Base-by-base conservation (phyloP, 2,329 filamentous ascomycete genomes). In the Ophiostoma pallidulum region DNA sequence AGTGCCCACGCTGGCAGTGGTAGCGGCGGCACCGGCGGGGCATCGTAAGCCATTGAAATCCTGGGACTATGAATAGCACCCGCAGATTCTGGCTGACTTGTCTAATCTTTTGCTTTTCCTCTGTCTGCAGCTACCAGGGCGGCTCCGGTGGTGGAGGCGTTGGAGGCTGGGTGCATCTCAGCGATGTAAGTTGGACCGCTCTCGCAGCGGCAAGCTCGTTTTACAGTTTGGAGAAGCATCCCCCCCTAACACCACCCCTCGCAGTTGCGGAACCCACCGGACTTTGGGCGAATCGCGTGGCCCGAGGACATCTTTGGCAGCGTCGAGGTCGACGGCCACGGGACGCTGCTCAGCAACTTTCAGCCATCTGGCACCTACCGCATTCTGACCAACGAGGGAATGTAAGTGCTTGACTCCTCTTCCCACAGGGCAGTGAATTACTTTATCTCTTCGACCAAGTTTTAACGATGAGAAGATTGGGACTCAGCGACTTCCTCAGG, bases 301-400 rank as follows among this genome's bases (percentile, higher is more conserved):
- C 80, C 80, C 1, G 80, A 84, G 57, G 80, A 85, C 57, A 85
- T 85, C 32, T 66, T 85, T 46, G 81, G 80, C 32, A 84, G 80
- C 53, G 70, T 84, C 35, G 75, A 83, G 58, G 80, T 84, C 5
- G 70, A 82, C 58, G 69, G 67, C 2, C 54, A 64, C 7, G 81
- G 81, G 0, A 33, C 35, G 2, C 24, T 53, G 6, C 49, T 53
- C 10, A 47, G 53, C 40, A 54, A 52, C 44, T 58, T 57, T 28
- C 56, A 58, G 44, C 38, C 51, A 2, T 57, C 55, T 1, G 56
- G 56, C 9, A 58, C 51, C 14, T 83, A 82, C 59, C 73, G 80
- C 32, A 66, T 82, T 26, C 57, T 84, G 44, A 84, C 80, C 1
- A 78, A 79, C 44, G 73, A 82, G 62, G 80, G 80, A 59, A 78